phyloP scores from a whole-genome alignment of 305 asterid genomes.

The Solanum hybrid region DNA sequence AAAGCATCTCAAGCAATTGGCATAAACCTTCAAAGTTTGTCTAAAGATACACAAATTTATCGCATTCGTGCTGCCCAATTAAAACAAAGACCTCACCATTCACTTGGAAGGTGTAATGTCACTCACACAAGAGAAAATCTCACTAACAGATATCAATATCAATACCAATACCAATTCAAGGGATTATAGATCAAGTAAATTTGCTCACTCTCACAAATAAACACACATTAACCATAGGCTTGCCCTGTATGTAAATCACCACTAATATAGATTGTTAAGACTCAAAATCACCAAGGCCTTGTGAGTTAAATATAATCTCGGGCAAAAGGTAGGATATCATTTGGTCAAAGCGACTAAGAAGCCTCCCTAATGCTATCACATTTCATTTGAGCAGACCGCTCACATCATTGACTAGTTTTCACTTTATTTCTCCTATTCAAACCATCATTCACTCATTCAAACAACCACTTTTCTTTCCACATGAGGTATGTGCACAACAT shows the following conservation, averaged over 20 bases:
- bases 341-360: background rate
- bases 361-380: background rate
- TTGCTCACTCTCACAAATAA: no score
- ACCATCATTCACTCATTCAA: background rate
- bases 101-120: no score
- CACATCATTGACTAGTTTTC: background rate
- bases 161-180: no score
- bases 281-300: background rate
- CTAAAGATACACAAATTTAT: no score
- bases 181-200: no score
- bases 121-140: no score
- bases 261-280: background rate
- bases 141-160: no score
- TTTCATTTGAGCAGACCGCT: background rate
- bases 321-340: background rate
- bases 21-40: no score
- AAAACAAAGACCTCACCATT: no score
- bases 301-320: background rate
- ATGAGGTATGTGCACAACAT: background rate
- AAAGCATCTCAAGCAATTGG: no score
- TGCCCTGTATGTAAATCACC: background rate
- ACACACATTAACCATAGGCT: background rate
- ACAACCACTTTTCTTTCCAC: background rate
- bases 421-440: background rate
- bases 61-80: no score